Percentiles rank a stretch among this genome's conserved stretches.
Evolutionary conservation across 192 early-diverging fungal genomes (phyloP).

Genomic region (Podila epicladia): DNA sequence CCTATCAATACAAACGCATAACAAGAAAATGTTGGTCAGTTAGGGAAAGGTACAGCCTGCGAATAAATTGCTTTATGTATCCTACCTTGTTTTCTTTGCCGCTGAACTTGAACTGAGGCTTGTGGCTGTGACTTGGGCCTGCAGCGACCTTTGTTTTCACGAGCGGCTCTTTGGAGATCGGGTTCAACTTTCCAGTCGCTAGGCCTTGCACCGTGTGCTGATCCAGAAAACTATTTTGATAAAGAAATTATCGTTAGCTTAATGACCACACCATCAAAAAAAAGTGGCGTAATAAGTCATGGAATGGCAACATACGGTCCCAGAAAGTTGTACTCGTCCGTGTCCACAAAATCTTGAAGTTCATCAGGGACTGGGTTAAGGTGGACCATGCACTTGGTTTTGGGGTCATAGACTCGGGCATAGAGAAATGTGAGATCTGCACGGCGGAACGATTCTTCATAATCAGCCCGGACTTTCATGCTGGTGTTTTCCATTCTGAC

Average conservation of each 20-base stretch:
- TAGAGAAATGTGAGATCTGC: constrained; percentile 92
- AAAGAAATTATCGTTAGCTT: background rate
- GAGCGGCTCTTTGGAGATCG: constrained; percentile 57
- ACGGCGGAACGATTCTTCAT: constrained; percentile 70
- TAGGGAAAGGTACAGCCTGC: too few relatives aligned
- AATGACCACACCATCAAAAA: background rate
- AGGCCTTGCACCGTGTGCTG: constrained; percentile 62
- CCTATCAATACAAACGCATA: background rate
- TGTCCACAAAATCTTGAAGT: constrained; percentile 46
- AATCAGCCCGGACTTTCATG: constrained; percentile 66
- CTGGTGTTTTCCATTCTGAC: constrained; percentile 21
- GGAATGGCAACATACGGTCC: constrained; percentile 57
- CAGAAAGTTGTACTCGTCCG: constrained; percentile 61
- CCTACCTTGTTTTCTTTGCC: constrained; percentile 38
- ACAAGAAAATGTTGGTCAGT: background rate
- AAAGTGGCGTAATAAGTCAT: background rate
- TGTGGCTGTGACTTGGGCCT: background rate
- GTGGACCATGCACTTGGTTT: constrained; percentile 55
- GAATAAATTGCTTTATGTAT: too few relatives aligned
- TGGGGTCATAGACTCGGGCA: constrained; percentile 90
- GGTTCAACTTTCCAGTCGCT: constrained; percentile 70
- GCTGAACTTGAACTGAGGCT: background rate
- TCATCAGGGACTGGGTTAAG: constrained; percentile 63
- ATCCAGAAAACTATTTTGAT: constrained; percentile 53
- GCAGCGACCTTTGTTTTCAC: constrained; percentile 23